Conservation (phyloP, 1,284 basidiomycete species). For the Trichosporon coremiiforme region DNA sequence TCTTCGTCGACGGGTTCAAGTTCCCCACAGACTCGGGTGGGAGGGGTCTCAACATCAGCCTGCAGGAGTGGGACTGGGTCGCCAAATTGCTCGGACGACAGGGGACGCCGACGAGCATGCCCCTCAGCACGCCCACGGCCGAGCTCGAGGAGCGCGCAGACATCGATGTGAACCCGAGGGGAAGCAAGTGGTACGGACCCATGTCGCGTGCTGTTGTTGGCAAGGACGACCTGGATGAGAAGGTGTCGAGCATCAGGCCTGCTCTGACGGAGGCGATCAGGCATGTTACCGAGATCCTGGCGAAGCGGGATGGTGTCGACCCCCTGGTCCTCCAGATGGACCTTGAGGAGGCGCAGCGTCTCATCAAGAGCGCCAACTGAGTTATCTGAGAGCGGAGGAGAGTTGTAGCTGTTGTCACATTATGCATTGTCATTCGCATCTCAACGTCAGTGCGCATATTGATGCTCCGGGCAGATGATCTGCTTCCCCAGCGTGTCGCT, state of each 20-base stretch:
- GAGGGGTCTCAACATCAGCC: not conserved
- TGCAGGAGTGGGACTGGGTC: slow-evolving; percentile 19
- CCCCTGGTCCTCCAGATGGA: not conserved
- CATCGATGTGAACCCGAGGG: not conserved
- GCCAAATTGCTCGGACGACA: not conserved
- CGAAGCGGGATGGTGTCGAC: not conserved
- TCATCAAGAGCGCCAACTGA: not conserved
- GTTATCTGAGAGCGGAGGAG: not conserved
- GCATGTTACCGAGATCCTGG: not conserved
- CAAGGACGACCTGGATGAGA: not conserved
- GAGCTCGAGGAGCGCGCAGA: slow-evolving; percentile 1
- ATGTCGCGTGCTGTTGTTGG: not conserved
- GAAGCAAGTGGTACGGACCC: not conserved
- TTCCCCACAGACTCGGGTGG: not conserved
- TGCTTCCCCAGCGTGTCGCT: not conserved
- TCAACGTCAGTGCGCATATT: not conserved
- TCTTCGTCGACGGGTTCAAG: not conserved
- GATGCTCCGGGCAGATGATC: not conserved
- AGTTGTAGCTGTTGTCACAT: not conserved
- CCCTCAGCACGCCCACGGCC: not conserved
- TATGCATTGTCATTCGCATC: not conserved
- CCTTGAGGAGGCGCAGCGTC: not conserved
- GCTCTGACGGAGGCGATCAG: not conserved
- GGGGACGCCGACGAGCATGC: not conserved
- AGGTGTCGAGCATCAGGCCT: not conserved